A percentile compares a stretch with the other conserved stretches of the same genome.
Evolutionary conservation across 306 rosid species (phyloP).

Genomic region (Prunus salicina): DNA sequence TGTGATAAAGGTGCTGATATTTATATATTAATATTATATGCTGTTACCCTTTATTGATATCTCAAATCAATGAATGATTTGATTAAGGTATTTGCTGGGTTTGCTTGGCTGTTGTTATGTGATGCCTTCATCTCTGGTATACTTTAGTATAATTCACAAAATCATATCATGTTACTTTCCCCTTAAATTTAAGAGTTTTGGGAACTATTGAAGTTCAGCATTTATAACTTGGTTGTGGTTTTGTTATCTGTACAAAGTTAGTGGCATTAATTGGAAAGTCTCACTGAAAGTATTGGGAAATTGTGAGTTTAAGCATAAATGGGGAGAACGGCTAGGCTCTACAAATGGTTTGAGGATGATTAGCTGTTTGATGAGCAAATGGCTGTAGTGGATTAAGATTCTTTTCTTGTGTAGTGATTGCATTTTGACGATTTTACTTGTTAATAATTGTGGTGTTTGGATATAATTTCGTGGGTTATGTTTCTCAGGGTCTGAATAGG

Average conservation of each 20-base stretch:
- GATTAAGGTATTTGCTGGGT: neutral
- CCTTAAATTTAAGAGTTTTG: neutral
- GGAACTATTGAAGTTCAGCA: neutral
- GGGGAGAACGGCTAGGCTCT: neutral
- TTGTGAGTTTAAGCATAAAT: neutral
- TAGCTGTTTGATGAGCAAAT: neutral
- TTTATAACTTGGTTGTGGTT: neutral
- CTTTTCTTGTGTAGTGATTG: neutral
- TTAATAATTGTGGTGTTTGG: too few relatives aligned
- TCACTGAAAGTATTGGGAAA: neutral
- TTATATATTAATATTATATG: too few relatives aligned
- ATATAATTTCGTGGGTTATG: too few relatives aligned
- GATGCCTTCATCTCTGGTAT: neutral
- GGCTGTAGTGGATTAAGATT: neutral
- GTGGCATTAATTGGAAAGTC: neutral
- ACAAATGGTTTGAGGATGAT: neutral
- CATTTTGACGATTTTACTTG: too few relatives aligned
- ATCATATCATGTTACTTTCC: neutral
- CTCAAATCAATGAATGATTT: neutral
- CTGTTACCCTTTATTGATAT: neutral
- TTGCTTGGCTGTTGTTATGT: neutral
- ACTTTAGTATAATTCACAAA: neutral
- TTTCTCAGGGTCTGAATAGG: too few relatives aligned
- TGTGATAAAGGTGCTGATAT: neutral
- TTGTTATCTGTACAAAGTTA: neutral